A percentile compares a stretch with the other conserved stretches of the same genome.
phyloP scores from a whole-genome alignment of 176 grass and related monocot species.

The Eleusine indica region DNA sequence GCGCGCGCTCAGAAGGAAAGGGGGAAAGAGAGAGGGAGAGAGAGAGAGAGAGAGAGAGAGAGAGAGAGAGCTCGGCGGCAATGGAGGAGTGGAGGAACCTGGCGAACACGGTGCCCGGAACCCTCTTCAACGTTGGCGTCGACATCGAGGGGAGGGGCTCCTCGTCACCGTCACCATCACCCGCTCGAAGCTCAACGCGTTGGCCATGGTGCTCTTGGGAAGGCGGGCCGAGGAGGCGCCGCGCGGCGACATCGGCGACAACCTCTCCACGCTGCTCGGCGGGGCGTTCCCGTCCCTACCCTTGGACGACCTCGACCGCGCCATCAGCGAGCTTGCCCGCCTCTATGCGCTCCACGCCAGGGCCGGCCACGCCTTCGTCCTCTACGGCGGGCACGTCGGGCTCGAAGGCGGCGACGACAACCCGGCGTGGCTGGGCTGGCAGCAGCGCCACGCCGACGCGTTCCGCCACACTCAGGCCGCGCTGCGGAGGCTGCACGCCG shows the following conservation, averaged over 20 bases:
- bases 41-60: too few species aligned
- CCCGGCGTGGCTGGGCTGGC: neutral
- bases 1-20: neutral
- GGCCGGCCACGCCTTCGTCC: neutral
- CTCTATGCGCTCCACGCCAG: neutral
- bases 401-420: neutral
- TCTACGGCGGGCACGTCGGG: neutral
- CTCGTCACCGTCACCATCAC: too few species aligned
- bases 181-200: neutral
- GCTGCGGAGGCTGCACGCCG: neutral
- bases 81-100: constrained; percentile 2
- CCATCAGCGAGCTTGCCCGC: neutral
- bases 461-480: neutral
- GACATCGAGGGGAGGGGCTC: neutral
- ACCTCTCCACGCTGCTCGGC: neutral
- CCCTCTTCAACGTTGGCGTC: neutral
- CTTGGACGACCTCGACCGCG: neutral
- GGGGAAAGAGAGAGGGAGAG: neutral
- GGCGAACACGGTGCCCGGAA: neutral
- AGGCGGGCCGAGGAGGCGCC: neutral
- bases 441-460: neutral
- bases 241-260: neutral
- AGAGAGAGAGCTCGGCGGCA: neutral
- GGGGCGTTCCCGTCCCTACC: neutral
- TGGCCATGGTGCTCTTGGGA: too few species aligned